phyloP scores from a whole-genome alignment of 495 filamentous ascomycete species.

The Terfezia claveryi region DNA sequence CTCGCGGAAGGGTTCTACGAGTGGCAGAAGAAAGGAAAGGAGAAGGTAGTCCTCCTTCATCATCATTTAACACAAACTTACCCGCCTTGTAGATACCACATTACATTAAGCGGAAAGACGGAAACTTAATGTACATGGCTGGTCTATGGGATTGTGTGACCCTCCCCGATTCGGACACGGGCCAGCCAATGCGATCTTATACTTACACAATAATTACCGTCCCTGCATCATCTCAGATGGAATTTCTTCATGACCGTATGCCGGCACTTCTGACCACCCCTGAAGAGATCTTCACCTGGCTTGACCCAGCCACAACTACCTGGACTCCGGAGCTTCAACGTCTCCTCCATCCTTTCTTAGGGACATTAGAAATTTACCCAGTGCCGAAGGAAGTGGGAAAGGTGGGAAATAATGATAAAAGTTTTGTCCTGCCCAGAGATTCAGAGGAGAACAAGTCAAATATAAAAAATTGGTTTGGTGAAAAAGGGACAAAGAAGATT shows the following conservation, averaged over 20 bases:
- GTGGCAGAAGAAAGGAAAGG: slow-evolving; percentile 65
- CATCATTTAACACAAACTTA: slow-evolving; percentile 22
- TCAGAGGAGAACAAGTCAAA: slow-evolving; percentile 55
- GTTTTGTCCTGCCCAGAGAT: slow-evolving; percentile 60
- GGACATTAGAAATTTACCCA: slow-evolving; percentile 64
- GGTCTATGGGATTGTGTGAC: slow-evolving; percentile 73
- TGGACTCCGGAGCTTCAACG: slow-evolving; percentile 65
- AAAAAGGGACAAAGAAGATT: too few species aligned
- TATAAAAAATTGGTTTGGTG: slow-evolving; percentile 74
- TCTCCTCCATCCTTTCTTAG: slow-evolving; percentile 51
- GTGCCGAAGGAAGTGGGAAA: slow-evolving; percentile 83
- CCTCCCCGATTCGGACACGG: slow-evolving; percentile 34
- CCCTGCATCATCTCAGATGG: slow-evolving; percentile 50
- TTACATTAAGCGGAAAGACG: slow-evolving; percentile 60
- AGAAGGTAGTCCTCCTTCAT: slow-evolving; percentile 26
- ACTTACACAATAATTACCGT: slow-evolving; percentile 90
- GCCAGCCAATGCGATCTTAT: slow-evolving; percentile 44
- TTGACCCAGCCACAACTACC: slow-evolving; percentile 44
- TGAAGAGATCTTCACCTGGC: slow-evolving; percentile 50
- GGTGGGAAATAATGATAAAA: slow-evolving; percentile 74
- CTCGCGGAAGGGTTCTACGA: slow-evolving; percentile 87
- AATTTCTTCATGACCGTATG: slow-evolving; percentile 85
- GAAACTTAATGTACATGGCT: slow-evolving; percentile 66
- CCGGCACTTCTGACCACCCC: slow-evolving; percentile 72
- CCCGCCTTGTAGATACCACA: slow-evolving; percentile 37